Percentiles rank a stretch among this genome's conserved stretches.
Evolutionary conservation across 345 rosid genomes (phyloP).

Genomic region (Gossypium sturtianum): DNA sequence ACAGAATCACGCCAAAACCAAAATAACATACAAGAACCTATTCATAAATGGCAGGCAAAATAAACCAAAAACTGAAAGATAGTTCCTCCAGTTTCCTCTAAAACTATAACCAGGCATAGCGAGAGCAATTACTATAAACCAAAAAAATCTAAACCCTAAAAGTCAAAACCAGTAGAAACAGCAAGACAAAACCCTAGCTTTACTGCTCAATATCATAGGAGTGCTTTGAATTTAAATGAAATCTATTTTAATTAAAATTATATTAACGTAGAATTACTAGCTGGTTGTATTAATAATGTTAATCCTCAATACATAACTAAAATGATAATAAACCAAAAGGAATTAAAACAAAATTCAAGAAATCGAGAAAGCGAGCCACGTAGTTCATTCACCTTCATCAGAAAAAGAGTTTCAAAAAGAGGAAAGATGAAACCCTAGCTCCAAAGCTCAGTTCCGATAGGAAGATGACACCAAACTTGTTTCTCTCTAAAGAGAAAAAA

Average conservation of each 20-base stretch:
- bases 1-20: background rate
- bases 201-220: background rate
- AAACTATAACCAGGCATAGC: background rate
- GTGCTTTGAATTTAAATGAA: background rate
- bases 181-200: slow-evolving; percentile 26
- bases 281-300: slow-evolving; percentile 11
- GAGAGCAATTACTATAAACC: slow-evolving; percentile 1
- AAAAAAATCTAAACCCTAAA: slow-evolving; percentile 33
- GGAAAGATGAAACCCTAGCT: slow-evolving; percentile 34
- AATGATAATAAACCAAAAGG: background rate
- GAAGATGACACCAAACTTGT: background rate
- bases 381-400: slow-evolving; percentile 19
- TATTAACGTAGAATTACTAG: background rate
- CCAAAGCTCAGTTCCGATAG: slow-evolving; percentile 14
- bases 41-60: background rate
- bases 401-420: no score
- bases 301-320: slow-evolving; percentile 9
- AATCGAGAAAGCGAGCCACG: background rate
- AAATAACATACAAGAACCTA: background rate
- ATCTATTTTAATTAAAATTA: slow-evolving; percentile 8
- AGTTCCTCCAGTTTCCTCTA: background rate
- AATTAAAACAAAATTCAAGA: background rate
- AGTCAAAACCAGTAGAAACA: slow-evolving; percentile 9
- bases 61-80: background rate
- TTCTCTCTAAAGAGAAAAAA: background rate